Conservation (phyloP, 1,139 yeast species). For the Debaryomycetaceae sp. region DNA sequence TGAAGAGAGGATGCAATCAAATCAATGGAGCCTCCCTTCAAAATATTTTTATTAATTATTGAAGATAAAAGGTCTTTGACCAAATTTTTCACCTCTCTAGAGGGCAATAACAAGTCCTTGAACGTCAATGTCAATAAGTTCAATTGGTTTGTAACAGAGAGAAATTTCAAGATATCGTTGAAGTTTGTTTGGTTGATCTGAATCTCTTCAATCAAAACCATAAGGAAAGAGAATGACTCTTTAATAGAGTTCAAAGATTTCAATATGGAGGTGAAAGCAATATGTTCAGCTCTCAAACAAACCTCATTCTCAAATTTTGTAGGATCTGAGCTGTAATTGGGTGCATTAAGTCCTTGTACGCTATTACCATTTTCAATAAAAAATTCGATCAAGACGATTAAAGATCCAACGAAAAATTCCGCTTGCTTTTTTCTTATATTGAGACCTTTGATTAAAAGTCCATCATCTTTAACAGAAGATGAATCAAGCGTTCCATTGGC, state of each 20-base stretch:
- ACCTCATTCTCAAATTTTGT: conserved; percentile 54
- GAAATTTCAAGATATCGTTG: conserved; percentile 66
- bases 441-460: conserved; percentile 41
- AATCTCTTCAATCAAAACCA: conserved; percentile 78
- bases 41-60: conserved; percentile 80
- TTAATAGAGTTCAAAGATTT: conserved; percentile 75
- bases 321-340: conserved; percentile 47
- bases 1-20: conserved; percentile 83
- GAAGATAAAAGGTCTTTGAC: conserved; percentile 86
- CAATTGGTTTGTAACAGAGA: conserved; percentile 63
- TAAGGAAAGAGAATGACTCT: conserved; percentile 85
- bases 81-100: conserved; percentile 56
- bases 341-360: conserved; percentile 61
- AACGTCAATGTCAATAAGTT: conserved; percentile 67
- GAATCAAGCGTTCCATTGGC: conserved; percentile 36
- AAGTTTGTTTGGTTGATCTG: conserved; percentile 39
- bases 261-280: conserved; percentile 77
- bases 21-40: conserved; percentile 92
- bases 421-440: conserved; percentile 53
- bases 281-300: conserved; percentile 86
- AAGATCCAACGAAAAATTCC: conserved; percentile 66
- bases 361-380: conserved; percentile 55
- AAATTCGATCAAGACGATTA: conserved; percentile 58
- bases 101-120: conserved; percentile 74
- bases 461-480: conserved; percentile 45